Evolutionary conservation across 306 rosid genomes (phyloP), one percentile per base, ranked within the genome.

Genomic region (Ormosia semicastrata): DNA sequence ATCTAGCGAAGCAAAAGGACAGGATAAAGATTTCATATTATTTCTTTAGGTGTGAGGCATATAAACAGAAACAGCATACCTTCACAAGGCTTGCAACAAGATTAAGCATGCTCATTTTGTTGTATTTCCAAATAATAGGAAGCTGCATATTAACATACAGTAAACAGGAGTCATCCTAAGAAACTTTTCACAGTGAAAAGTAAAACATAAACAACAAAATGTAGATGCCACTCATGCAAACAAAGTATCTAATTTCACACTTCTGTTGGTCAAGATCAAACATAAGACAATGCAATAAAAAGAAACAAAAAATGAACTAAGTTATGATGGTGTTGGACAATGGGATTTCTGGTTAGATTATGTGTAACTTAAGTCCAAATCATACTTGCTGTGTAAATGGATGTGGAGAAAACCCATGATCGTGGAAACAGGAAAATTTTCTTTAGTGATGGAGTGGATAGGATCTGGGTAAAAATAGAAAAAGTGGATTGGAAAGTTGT

Each of bases 91-190:
- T 90, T 57, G 92, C 92, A 72, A 93, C 91, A 67, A 93, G 99
- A 84, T 95, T 90, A 62, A 95, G 94, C 97, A 95, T 79, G 83
- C 99, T 95, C 92, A 87, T 90, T 90, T 86, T 92, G 89, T 95
- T 95, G 91, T 92, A 92, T 84, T 81, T 89, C 95, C 95, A 93
- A 70, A 95, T 73, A 64, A 84, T 88, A 52, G 90, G 90, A 85
- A 95, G 97, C 99, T 95, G 92, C 89, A 89, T 49, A 62, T 47
- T 33, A 24, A 79, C 81, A 88, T 32, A 77, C 44, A 86, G 54
- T 29, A 82, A 54, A 78, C 46, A 41, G 69, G 46, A 82, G n/a
- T 72, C 77, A 67, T 8, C 47, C 14, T 11, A 72, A 73, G 39
- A 79, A 74, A 71, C 13, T 64, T 57, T 52, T 59, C 68, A 62